phyloP scores from a whole-genome alignment of 768 basidiomycete species.

The Gautieria morchelliformis region DNA sequence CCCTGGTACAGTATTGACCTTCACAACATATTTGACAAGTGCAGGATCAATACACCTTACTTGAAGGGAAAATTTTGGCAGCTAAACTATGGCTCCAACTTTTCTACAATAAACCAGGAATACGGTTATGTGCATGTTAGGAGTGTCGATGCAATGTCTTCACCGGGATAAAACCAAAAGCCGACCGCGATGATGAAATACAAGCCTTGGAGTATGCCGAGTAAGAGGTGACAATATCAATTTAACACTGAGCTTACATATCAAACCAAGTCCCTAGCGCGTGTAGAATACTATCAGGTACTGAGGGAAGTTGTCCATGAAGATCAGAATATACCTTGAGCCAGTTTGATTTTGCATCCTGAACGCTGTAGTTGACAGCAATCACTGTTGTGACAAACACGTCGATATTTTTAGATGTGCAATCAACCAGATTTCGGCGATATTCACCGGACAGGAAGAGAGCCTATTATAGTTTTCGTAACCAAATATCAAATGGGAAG shows the following conservation, averaged over 20 bases:
- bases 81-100: no score
- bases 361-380: conserved; percentile 73
- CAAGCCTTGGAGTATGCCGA: conserved; percentile 32
- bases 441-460: conserved; percentile 16
- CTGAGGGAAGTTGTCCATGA: not conserved
- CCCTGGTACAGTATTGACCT: no score
- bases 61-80: no score
- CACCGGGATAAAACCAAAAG: conserved; percentile 53
- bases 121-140: not conserved
- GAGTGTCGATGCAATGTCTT: not conserved
- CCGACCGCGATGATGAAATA: conserved; percentile 64
- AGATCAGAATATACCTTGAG: conserved; percentile 35
- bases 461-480: conserved; percentile 32
- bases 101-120: no score
- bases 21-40: no score
- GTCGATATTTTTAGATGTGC: conserved; percentile 19
- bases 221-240: no score
- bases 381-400: conserved; percentile 36
- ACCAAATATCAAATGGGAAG: not conserved
- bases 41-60: no score
- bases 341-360: conserved; percentile 81
- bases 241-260: conserved; percentile 34
- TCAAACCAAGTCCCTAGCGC: conserved; percentile 51
- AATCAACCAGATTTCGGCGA: not conserved
- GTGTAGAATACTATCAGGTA: not conserved